Percentiles rank a stretch among this genome's conserved stretches.
These are phyloP conservation scores for Suillus clintonianus DNA, from an alignment of 768 basidiomycete species.

Conservation along the genomic window DNA sequence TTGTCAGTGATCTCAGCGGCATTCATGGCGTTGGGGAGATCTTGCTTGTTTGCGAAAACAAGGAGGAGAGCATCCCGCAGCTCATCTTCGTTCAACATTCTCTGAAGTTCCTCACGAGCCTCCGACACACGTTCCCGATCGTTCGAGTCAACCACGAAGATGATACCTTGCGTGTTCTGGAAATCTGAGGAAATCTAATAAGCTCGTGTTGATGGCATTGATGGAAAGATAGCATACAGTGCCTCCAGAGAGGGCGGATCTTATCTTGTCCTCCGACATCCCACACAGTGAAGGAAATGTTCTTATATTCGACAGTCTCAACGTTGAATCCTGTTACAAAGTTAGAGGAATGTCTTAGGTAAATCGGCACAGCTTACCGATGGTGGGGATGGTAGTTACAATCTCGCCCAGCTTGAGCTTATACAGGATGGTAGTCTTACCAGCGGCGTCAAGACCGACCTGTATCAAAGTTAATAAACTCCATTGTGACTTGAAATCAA, in stretches of 20 bases:
- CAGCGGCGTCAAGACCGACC: conserved; percentile 99
- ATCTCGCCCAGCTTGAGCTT: conserved; percentile 99
- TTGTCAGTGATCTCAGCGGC: conserved; percentile 99
- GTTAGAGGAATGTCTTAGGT: conserved; percentile 15
- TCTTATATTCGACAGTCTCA: conserved; percentile 99
- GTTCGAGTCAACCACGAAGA: conserved; percentile 99
- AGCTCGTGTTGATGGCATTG: conserved; percentile 13
- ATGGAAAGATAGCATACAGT: conserved; percentile 70
- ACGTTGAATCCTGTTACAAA: conserved; percentile 90
- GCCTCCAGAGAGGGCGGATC: conserved; percentile 99
- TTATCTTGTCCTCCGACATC: conserved; percentile 99
- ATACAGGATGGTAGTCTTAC: conserved; percentile 98
- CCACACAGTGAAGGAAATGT: conserved; percentile 99
- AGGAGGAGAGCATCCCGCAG: conserved; percentile 97
- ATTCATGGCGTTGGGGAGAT: conserved; percentile 99
- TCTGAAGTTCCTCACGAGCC: conserved; percentile 97
- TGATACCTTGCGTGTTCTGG: conserved; percentile 99
- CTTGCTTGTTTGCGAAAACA: conserved; percentile 99
- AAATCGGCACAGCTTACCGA: conserved; percentile 63
- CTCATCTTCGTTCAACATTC: conserved; percentile 99
- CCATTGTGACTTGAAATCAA: conserved; percentile 21
- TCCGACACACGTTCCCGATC: conserved; percentile 99
- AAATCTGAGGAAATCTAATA: conserved; percentile 66
- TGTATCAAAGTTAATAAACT: conserved; percentile 26
- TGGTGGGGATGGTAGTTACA: conserved; percentile 99